Evolutionary conservation across 2,329 filamentous ascomycete genomes (phyloP).

Genomic region (Beauveria medogensis): DNA sequence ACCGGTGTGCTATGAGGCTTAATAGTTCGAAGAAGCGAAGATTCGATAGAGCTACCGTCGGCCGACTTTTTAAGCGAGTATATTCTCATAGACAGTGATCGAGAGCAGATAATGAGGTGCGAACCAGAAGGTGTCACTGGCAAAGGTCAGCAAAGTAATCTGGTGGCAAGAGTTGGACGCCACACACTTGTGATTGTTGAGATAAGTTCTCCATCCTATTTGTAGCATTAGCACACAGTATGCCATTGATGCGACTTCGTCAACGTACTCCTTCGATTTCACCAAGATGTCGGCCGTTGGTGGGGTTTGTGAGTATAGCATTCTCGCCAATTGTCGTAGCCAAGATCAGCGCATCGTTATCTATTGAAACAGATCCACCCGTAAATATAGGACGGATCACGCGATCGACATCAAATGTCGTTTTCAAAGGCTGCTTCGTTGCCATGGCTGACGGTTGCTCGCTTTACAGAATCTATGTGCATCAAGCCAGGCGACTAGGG

Average conservation of each 20-base stretch:
- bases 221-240: slow-evolving; percentile 14
- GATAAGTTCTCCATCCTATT: slow-evolving; percentile 68
- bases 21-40: slow-evolving; percentile 66
- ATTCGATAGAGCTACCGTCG: slow-evolving; percentile 49
- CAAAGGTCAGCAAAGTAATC: slow-evolving; percentile 5
- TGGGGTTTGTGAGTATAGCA: slow-evolving; percentile 76
- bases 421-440: slow-evolving; percentile 60
- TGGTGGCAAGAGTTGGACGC: not conserved
- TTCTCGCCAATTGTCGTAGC: slow-evolving; percentile 90
- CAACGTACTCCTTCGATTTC: slow-evolving; percentile 72
- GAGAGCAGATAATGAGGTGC: slow-evolving; percentile 83
- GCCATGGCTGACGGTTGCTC: slow-evolving; percentile 38
- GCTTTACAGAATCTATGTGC: not conserved
- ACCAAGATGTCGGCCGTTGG: slow-evolving; percentile 73
- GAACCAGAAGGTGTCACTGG: slow-evolving; percentile 79
- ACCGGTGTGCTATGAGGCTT: slow-evolving; percentile 90
- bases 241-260: not conserved
- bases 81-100: slow-evolving; percentile 92
- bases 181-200: slow-evolving; percentile 60
- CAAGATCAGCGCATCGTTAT: slow-evolving; percentile 71
- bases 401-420: slow-evolving; percentile 77
- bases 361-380: slow-evolving; percentile 77
- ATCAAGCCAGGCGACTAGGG: not conserved
- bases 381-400: slow-evolving; percentile 92
- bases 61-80: slow-evolving; percentile 60